Base-by-base conservation (phyloP, 2,329 filamentous ascomycete species). In the Blumeriella jaapii region DNA sequence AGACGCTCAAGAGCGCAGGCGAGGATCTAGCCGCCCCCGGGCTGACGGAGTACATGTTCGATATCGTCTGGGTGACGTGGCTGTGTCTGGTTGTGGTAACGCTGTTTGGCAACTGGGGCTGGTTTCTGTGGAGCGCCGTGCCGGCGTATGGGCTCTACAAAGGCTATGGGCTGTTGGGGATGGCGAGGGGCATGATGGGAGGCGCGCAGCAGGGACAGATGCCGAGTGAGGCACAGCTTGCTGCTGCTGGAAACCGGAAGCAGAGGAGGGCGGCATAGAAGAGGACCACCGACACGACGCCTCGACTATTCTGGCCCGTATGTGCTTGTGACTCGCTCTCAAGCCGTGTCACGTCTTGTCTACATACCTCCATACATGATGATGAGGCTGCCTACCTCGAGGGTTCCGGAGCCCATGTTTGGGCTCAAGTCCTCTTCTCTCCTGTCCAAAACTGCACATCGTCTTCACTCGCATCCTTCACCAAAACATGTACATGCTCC, bases 31-130 rank as follows among this genome's bases (percentile, higher is more conserved):
- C 82, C 34, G 83, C 85, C 7, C 71, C 79, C 20, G 91, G 91
- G 4, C 63, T 98, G 64, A 96, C 89, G 8, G 91, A 95, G 62
- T 96, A 93, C 66, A 84, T 96, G 81, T 98, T 93, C 71, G 91
- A 98, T 61, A 74, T 94, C 31, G 66, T 94, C 34, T 96, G 94
- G 73, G 85, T 93, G 63, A 95, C 86, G 0, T 95, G 87, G 78
- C 77, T 74, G 8, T 82, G 78, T 35, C 64, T 84, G 25, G 60
- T 78, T 6, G 59, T 80, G n/a, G 86, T 79, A 10, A 69, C 80
- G 11, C 45, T 93, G 17, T 71, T 89, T 30, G 91, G 91, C 3
- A 86, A 95, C 57, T 79, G 79, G 63, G 82, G 65, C 3, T 83
- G 78, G 78, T 73, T 74, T 65, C 46, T 74, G 22, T 82, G 70